Evolutionary conservation across 371 early-diverging fungal genomes (phyloP).

Genomic region (Aphelidium insulamus): DNA sequence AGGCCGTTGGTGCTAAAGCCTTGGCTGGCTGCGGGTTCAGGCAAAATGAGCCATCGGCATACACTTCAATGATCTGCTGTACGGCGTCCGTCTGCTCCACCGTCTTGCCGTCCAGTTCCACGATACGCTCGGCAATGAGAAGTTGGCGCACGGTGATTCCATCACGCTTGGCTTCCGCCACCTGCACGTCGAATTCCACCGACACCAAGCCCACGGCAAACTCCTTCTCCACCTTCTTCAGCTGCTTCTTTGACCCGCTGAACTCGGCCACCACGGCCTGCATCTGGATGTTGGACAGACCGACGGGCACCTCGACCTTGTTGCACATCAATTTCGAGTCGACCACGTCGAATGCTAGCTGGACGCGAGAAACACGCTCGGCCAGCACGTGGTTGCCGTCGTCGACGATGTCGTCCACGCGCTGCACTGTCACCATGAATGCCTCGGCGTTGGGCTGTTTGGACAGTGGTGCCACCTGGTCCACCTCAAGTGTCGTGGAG

Average conservation of each 20-base stretch:
- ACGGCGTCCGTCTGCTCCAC: conserved; percentile 41
- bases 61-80: conserved; percentile 41
- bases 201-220: conserved; percentile 45
- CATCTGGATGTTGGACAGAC: conserved; percentile 26
- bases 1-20: too few relatives aligned
- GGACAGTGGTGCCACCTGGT: too few relatives aligned
- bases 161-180: conserved; percentile 31
- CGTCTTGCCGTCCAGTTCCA: conserved; percentile 39
- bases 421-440: conserved; percentile 31
- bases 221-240: conserved; percentile 13
- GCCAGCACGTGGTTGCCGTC: conserved; percentile 35
- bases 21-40: too few relatives aligned
- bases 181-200: conserved; percentile 36
- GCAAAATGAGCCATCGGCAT: conserved; percentile 20
- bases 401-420: conserved; percentile 42
- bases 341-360: conserved; percentile 39
- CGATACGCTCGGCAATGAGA: conserved; percentile 28
- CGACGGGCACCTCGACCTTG: conserved; percentile 29
- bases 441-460: conserved; percentile 8
- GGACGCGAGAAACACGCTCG: conserved; percentile 35
- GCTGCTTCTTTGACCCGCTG: neutral
- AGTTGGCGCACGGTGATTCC: conserved; percentile 25
- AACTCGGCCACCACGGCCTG: conserved; percentile 24
- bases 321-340: conserved; percentile 17
- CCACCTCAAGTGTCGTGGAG: too few relatives aligned